Evolutionary conservation across 225 moss, liverwort and hornwort species (phyloP).

Genomic region (Polytrichum commune): DNA sequence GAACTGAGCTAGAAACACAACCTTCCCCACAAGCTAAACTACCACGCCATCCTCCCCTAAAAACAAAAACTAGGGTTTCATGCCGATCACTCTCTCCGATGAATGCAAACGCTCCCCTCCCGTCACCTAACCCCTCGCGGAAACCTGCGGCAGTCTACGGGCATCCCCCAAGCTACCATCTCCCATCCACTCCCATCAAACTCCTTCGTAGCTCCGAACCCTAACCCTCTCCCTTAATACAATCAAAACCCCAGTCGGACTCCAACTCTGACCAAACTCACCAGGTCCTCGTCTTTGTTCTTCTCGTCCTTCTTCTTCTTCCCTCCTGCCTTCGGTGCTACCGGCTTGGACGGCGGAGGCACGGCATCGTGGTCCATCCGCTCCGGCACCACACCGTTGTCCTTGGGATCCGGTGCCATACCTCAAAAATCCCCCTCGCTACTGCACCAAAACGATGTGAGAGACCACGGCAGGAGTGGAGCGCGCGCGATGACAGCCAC

Average conservation of each 20-base stretch:
- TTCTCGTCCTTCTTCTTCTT: conserved; percentile 84
- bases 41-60: background rate
- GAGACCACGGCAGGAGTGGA: too few species aligned
- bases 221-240: background rate
- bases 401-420: conserved; percentile 87
- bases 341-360: conserved; percentile 56
- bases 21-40: background rate
- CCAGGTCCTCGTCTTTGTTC: conserved; percentile 86
- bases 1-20: background rate
- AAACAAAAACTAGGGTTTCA: conserved; percentile 4
- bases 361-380: conserved; percentile 80
- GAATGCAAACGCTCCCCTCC: background rate
- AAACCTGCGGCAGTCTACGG: too few species aligned
- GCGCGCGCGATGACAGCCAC: too few species aligned
- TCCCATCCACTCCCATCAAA: background rate
- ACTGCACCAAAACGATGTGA: too few species aligned
- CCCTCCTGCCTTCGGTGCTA: conserved; percentile 25
- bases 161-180: too few species aligned
- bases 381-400: conserved; percentile 63
- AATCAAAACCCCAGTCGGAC: background rate
- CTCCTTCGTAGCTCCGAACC: background rate
- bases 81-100: background rate
- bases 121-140: background rate
- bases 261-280: conserved; percentile 22
- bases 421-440: conserved; percentile 2